A percentile compares a stretch with the other conserved stretches of the same genome.
phyloP scores from a whole-genome alignment of 2,329 filamentous ascomycete genomes.

The Ploettnerulaceae sp. region DNA sequence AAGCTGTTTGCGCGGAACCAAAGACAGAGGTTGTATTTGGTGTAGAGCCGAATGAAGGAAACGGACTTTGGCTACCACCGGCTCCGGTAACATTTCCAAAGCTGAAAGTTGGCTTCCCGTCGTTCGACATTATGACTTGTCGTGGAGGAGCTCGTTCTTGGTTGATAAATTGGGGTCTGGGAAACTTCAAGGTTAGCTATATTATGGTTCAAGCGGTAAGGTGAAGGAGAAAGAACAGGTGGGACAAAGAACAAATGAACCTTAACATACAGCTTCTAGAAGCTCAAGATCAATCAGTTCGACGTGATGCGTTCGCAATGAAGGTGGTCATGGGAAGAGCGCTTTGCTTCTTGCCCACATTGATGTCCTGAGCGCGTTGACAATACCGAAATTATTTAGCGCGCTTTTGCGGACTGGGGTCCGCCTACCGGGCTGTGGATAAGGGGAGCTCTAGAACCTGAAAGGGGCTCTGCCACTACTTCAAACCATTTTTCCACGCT shows the following conservation, averaged over 20 bases:
- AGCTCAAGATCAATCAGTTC: background rate
- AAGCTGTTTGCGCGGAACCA: conserved; percentile 15
- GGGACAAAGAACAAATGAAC: background rate
- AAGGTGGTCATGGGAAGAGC: background rate
- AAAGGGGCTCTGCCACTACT: background rate
- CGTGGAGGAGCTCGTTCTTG: background rate
- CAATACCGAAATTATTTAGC: background rate
- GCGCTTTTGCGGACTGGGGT: background rate
- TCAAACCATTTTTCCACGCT: background rate
- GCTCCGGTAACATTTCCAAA: conserved; percentile 30
- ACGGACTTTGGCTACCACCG: conserved; percentile 27
- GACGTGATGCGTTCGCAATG: background rate
- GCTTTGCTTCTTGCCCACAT: background rate
- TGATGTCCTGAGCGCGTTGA: background rate
- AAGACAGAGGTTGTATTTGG: conserved; percentile 17
- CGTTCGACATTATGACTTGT: conserved; percentile 1
- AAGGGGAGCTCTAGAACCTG: conserved; percentile 5
- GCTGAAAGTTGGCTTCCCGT: conserved; percentile 24
- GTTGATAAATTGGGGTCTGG: background rate
- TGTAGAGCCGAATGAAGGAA: conserved; percentile 26
- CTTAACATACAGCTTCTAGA: background rate
- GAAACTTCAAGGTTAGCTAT: conserved; percentile 4
- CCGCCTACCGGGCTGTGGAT: no score
- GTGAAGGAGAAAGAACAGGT: background rate
- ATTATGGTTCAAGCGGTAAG: background rate